phyloP scores from a whole-genome alignment of 805 yeast species.

The Saturnispora quitensis region DNA sequence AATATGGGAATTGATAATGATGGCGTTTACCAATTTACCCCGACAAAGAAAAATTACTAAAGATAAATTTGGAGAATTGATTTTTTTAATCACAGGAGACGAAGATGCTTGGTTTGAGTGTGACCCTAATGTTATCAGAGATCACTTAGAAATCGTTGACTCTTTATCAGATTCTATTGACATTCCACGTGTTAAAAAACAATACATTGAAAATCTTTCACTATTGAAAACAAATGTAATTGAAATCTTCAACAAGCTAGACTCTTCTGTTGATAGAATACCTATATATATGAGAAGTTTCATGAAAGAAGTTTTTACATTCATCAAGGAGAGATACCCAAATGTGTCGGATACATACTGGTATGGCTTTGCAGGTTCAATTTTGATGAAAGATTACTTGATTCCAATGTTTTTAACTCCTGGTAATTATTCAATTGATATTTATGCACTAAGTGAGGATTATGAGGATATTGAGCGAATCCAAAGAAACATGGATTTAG shows the following conservation, averaged over 20 bases:
- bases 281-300: slow-evolving; percentile 52
- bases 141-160: slow-evolving; percentile 19
- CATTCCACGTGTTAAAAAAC: slow-evolving; percentile 60
- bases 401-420: slow-evolving; percentile 41
- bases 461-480: slow-evolving; percentile 21
- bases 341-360: slow-evolving; percentile 50
- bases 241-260: slow-evolving; percentile 45
- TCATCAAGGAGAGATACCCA: slow-evolving; percentile 37
- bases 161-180: slow-evolving; percentile 55
- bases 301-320: slow-evolving; percentile 35
- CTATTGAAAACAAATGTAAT: slow-evolving; percentile 62
- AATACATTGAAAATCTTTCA: slow-evolving; percentile 68
- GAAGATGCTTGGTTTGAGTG: slow-evolving; percentile 62
- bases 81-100: slow-evolving; percentile 34
- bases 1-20: slow-evolving; percentile 38
- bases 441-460: slow-evolving; percentile 18
- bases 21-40: slow-evolving; percentile 37
- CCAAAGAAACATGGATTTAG: slow-evolving; percentile 43
- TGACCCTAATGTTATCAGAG: slow-evolving; percentile 59
- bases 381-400: slow-evolving; percentile 46
- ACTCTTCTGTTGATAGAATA: slow-evolving; percentile 30
- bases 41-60: slow-evolving; percentile 40
- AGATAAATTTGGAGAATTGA: slow-evolving; percentile 30
- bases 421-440: slow-evolving; percentile 45
- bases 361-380: slow-evolving; percentile 60